Conservation (phyloP, 2,329 filamentous ascomycete genomes). For the Intubia oerlemansii region DNA sequence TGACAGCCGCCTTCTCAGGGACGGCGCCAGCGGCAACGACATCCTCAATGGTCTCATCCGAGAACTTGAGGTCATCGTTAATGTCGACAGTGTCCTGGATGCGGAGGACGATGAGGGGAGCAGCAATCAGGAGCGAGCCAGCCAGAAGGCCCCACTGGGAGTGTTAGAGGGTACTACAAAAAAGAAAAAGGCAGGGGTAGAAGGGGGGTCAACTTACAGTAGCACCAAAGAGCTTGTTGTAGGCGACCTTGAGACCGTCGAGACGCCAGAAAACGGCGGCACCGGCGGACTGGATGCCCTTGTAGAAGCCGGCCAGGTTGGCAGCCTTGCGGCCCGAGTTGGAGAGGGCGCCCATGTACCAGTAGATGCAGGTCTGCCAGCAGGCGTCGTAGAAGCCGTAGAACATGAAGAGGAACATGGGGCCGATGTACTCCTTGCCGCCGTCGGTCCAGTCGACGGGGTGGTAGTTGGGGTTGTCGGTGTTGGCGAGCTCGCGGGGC, state of each 20-base stretch:
- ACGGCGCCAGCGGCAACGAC: slow-evolving; percentile 21
- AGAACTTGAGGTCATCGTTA: slow-evolving; percentile 67
- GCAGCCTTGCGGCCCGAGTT: slow-evolving; percentile 85
- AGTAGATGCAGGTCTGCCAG: slow-evolving; percentile 84
- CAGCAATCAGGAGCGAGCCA: slow-evolving; percentile 53
- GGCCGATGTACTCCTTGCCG: slow-evolving; percentile 40
- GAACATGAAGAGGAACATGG: slow-evolving; percentile 79
- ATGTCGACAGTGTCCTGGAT: slow-evolving; percentile 64
- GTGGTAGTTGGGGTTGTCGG: slow-evolving; percentile 7
- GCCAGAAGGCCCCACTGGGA: slow-evolving; percentile 62
- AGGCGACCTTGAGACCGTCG: slow-evolving; percentile 39
- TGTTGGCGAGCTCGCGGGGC: slow-evolving; percentile 19
- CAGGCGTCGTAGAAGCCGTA: slow-evolving; percentile 77
- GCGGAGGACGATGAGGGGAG: slow-evolving; percentile 58
- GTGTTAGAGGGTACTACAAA: slow-evolving; percentile 13
- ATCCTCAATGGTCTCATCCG: slow-evolving; percentile 61
- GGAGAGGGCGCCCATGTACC: slow-evolving; percentile 85
- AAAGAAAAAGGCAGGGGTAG: neutral
- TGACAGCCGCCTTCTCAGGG: too few relatives aligned
- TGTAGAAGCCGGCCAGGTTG: slow-evolving; percentile 47
- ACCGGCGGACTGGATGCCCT: slow-evolving; percentile 61
- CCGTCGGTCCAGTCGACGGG: slow-evolving; percentile 41
- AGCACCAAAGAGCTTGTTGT: slow-evolving; percentile 47
- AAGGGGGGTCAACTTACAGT: slow-evolving; percentile 16
- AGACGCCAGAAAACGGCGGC: slow-evolving; percentile 56